Percentiles rank a stretch among this genome's conserved stretches.
These are phyloP conservation scores for Colletotrichum sp. DNA, from an alignment of 2,329 filamentous ascomycete genomes.

Conservation along the genomic window DNA sequence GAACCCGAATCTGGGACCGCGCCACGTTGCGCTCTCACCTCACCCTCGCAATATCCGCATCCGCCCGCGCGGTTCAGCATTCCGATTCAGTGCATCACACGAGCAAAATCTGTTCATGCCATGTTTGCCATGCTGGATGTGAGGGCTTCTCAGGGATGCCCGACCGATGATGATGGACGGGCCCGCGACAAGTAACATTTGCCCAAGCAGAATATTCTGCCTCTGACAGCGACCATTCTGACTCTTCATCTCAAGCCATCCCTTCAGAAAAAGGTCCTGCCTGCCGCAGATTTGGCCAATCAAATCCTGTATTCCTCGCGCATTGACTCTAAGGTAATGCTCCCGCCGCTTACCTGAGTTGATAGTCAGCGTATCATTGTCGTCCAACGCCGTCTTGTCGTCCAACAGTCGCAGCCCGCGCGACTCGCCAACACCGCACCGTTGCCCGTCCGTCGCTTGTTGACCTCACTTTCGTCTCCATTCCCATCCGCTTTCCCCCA, in stretches of 20 bases:
- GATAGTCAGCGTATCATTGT: neutral
- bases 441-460: neutral
- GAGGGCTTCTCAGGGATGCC: no score
- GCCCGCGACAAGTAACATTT: neutral
- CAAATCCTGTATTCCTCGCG: neutral
- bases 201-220: neutral
- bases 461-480: neutral
- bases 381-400: neutral
- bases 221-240: neutral
- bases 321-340: neutral
- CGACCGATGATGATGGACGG: no score
- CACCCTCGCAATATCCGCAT: neutral
- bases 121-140: no score
- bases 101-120: no score
- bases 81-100: no score
- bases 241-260: neutral
- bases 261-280: neutral
- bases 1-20: neutral
- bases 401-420: neutral
- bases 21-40: neutral
- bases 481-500: neutral
- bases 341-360: neutral
- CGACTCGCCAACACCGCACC: neutral
- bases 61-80: no score
- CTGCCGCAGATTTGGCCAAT: neutral